Base-by-base conservation (phyloP, 176 grass and related monocot genomes). In the Oryza rufipogon region DNA sequence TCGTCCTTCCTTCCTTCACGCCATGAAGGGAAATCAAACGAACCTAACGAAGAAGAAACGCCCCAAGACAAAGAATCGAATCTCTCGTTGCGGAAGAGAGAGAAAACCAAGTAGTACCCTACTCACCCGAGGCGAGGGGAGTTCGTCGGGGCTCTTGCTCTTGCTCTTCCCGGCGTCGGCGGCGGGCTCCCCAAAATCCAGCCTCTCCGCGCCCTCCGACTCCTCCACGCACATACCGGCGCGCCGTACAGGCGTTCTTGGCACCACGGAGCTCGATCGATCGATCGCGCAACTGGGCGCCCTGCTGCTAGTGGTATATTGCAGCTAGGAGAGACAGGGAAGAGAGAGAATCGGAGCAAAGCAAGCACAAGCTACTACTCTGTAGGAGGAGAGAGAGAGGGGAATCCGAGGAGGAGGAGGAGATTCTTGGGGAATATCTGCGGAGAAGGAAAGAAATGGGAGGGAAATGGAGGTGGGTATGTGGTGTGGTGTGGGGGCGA, bases 161-260 rank as follows among this genome's bases (percentile, higher is more conserved):
- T 8, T 32, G 28, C 28, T 28, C 28, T 28, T 20, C 42, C 10
- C 42, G 6, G 14, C 83, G 6, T 0, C 83, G 13, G 0, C 64
- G 39, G 39, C 48, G 7, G 66, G 61, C 26, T 73, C 89, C 69
- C 80, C 81, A 42, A 84, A 88, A 44, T 83, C 87, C 67, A 84
- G 60, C 76, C 47, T 80, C 61, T 90, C 91, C 52, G 36, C 75
- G 51, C 76, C 88, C 75, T 91, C 91, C 46, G 81, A 49, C 45
- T 90, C 89, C 75, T 97, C 91, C 77, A 85, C 68, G 73, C 96
- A 89, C 93, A 95, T 93, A 71, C 45, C 80, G 39, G 26, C 69
- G 26, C 75, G 61, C 69, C 68, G 34, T 68, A 64, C 80, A 42
- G 7, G 41, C 38, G 63, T 81, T 76, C 77, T 89, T 76, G 82